A percentile compares a stretch with the other conserved stretches of the same genome.
Evolutionary conservation across 176 grass and related monocot species (phyloP).

Genomic region (Eremochloa ophiuroides): DNA sequence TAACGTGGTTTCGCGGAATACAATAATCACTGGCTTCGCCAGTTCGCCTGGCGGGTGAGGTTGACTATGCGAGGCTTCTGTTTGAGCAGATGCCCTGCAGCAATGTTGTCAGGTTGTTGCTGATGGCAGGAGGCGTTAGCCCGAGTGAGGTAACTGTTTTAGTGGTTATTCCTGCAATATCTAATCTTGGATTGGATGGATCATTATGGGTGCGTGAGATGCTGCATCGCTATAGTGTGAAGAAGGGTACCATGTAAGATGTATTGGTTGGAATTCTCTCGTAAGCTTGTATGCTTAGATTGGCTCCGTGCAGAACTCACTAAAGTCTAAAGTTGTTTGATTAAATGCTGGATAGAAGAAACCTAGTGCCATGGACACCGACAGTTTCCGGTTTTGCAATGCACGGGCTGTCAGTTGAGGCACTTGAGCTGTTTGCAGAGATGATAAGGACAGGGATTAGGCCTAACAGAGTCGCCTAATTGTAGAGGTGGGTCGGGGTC

Average conservation of each 20-base stretch:
- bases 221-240: constrained; percentile 37
- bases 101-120: constrained; percentile 40
- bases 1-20: constrained; percentile 50
- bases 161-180: constrained; percentile 35
- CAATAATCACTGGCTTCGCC: constrained; percentile 45
- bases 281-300: constrained; percentile 61
- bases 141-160: constrained; percentile 45
- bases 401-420: constrained; percentile 43
- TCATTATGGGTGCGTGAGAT: constrained; percentile 10
- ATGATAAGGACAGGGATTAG: constrained; percentile 38
- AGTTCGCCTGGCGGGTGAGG: constrained; percentile 16
- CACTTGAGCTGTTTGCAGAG: constrained; percentile 34
- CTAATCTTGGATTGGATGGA: constrained; percentile 24
- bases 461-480: constrained; percentile 41
- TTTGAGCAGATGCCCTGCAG: constrained; percentile 46
- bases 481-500: too few relatives aligned
- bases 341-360: constrained; percentile 34
- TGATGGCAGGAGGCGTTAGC: constrained; percentile 29
- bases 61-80: constrained; percentile 27
- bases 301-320: constrained; percentile 41
- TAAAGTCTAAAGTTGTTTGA: constrained; percentile 36
- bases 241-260: constrained; percentile 34
- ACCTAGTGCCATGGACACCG: constrained; percentile 65
- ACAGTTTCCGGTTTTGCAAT: constrained; percentile 48
- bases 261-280: constrained; percentile 45